A percentile compares a stretch with the other conserved stretches of the same genome.
These are phyloP conservation scores for Backusella parvicylindrica DNA, from an alignment of 192 early-diverging fungal species.

Conservation along the genomic window DNA sequence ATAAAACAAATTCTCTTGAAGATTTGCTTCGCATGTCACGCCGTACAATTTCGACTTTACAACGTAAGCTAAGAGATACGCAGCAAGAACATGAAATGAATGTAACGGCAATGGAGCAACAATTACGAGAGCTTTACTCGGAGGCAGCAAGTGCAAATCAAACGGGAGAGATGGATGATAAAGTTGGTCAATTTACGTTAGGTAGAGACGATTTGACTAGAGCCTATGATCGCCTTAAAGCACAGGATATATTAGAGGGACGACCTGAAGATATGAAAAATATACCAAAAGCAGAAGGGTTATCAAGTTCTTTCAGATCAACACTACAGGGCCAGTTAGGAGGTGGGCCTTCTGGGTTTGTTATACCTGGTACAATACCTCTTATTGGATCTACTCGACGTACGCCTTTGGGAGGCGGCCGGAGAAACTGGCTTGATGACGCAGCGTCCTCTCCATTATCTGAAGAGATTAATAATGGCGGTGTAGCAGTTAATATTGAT, in stretches of 20 bases:
- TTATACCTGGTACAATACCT: constrained; percentile 29
- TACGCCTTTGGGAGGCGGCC: not conserved
- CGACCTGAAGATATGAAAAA: constrained; percentile 14
- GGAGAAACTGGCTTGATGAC: not conserved
- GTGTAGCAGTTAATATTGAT: constrained; percentile 11
- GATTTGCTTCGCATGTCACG: constrained; percentile 70
- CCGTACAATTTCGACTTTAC: constrained; percentile 69
- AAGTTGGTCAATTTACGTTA: constrained; percentile 12
- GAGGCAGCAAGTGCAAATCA: constrained; percentile 54
- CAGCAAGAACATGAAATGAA: constrained; percentile 67
- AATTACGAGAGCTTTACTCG: constrained; percentile 62
- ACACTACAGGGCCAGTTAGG: constrained; percentile 16
- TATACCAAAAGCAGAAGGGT: constrained; percentile 27
- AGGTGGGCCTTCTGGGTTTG: constrained; percentile 26
- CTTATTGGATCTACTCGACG: constrained; percentile 31
- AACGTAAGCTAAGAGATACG: constrained; percentile 65
- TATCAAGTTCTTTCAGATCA: constrained; percentile 30
- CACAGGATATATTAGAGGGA: constrained; percentile 35
- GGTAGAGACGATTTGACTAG: constrained; percentile 26
- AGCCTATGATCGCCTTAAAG: constrained; percentile 34
- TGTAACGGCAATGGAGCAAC: constrained; percentile 62
- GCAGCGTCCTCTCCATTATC: not conserved
- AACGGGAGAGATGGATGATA: constrained; percentile 41
- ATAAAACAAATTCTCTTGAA: constrained; percentile 43
- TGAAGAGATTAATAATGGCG: not conserved